Evolutionary conservation across 176 grass and related monocot species (phyloP), one percentile per base, ranked within the genome.

Genomic region (Avena sativa): DNA sequence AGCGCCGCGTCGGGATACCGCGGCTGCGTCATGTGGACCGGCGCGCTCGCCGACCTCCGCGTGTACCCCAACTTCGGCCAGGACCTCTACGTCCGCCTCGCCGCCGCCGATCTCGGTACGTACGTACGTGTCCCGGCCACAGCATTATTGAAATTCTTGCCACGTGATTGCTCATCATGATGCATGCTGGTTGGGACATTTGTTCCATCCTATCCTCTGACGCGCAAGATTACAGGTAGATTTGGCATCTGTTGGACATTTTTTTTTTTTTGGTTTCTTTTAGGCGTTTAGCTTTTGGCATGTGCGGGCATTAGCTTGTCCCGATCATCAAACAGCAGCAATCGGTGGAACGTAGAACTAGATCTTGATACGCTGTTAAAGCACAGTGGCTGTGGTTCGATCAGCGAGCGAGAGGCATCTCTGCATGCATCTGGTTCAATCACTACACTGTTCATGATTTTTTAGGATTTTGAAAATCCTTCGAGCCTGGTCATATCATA

Each of bases 1-100:
- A 91, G 67, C 67, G 92, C 28, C 44, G 50, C 56, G 52, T 40
- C 19, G 1, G 85, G 77, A 5, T 66, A 52, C 76, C 86, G 89
- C n/a, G 93, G 91, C 0, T 95, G 93, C 84, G 89, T 95, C n/a
- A 88, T 78, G 68, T 95, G 93, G 93, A 34, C 32, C 38, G 71
- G 80, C 17, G 89, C 83, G 1, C 79, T 93, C 34, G 82, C 49
- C 20, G 91, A 95, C 85, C 51, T 93, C 20, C 81, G 84, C 38
- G 74, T 85, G 12, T 89, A 83, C 84, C 50, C 83, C 0, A 56
- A 28, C 1, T 86, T 14, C 52, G 93, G 93, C 9, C 91, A 95
- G 85, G 87, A 85, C 9, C 85, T 95, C 13, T 93, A 93, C 79
- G 74, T 91, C 63, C 93, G 89, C 14, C 81, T 93, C 78, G 77